Evolutionary conservation across 768 basidiomycete genomes (phyloP).

Genomic region (Rhizopogon roseolus): DNA sequence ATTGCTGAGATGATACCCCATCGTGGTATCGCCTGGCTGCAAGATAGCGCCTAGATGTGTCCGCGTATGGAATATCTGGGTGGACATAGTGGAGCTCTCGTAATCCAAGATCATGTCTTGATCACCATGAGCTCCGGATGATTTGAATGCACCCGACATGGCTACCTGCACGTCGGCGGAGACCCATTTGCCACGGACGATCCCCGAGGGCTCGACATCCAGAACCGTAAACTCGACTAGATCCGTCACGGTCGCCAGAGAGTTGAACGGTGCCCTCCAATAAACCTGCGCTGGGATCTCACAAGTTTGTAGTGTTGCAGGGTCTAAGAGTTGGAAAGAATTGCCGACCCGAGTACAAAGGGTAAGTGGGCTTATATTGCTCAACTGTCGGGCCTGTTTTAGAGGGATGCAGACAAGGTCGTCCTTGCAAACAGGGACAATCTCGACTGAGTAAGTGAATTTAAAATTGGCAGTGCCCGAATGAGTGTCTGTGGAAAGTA

Average conservation of each 20-base stretch:
- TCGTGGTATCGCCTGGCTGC: conserved; percentile 90
- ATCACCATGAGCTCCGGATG: conserved; percentile 36
- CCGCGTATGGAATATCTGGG: conserved; percentile 90
- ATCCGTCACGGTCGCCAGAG: conserved; percentile 77
- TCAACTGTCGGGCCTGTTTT: conserved; percentile 75
- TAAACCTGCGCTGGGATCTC: conserved; percentile 77
- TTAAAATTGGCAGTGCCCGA: conserved; percentile 93
- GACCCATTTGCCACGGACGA: conserved; percentile 68
- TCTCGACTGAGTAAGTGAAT: conserved; percentile 96
- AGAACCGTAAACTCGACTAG: conserved; percentile 93
- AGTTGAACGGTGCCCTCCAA: conserved; percentile 89
- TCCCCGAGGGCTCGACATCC: conserved; percentile 84
- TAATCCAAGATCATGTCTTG: conserved; percentile 56
- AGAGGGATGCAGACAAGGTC: conserved; percentile 88
- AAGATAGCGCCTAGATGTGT: conserved; percentile 93
- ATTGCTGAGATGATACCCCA: conserved; percentile 87
- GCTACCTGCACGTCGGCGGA: conserved; percentile 90
- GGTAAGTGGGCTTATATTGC: conserved; percentile 86
- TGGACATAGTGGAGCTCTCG: conserved; percentile 52
- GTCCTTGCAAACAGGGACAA: conserved; percentile 95
- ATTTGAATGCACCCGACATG: conserved; percentile 73
- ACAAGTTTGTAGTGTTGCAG: conserved; percentile 74
- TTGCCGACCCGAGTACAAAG: conserved; percentile 91
- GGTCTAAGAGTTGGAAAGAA: conserved; percentile 88
- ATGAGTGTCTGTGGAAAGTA: conserved; percentile 91